Conservation (phyloP, 495 filamentous ascomycete species). For the Penicillium egyptiacum region DNA sequence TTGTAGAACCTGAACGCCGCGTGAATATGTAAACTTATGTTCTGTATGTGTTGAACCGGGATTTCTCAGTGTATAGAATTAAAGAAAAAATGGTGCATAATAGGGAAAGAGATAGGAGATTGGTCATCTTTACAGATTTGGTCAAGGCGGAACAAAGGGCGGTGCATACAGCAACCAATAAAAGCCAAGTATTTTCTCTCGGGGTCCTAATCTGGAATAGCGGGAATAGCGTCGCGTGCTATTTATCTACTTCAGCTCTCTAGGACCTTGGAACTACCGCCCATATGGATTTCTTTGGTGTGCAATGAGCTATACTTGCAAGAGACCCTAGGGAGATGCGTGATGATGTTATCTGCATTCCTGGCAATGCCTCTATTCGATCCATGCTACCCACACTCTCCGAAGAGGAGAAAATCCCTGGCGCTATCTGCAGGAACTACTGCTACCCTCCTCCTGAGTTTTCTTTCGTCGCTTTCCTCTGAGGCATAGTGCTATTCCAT, state of each 20-base stretch:
- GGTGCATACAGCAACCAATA: not conserved
- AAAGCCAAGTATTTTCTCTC: not conserved
- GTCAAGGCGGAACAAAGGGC: not conserved
- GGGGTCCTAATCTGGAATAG: conserved; percentile 11
- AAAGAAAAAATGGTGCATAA: not conserved
- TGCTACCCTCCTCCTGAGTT: too few relatives aligned
- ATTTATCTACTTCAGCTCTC: not conserved
- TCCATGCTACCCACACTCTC: too few relatives aligned
- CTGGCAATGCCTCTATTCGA: too few relatives aligned
- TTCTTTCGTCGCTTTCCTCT: too few relatives aligned
- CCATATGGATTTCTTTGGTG: too few relatives aligned
- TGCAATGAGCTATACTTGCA: not conserved
- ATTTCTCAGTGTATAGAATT: not conserved
- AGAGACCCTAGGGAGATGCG: too few relatives aligned
- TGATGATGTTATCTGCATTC: too few relatives aligned
- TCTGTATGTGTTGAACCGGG: not conserved
- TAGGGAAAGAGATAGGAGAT: not conserved
- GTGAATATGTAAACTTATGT: not conserved
- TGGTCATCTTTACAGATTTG: not conserved
- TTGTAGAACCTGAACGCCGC: not conserved
- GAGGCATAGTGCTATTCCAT: too few relatives aligned
- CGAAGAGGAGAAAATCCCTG: too few relatives aligned
- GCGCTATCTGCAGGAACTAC: too few relatives aligned
- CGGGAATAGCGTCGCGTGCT: not conserved
- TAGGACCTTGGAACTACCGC: too few relatives aligned